Evolutionary conservation across 2,329 filamentous ascomycete species (phyloP).

Genomic region (Claviceps spartinae): DNA sequence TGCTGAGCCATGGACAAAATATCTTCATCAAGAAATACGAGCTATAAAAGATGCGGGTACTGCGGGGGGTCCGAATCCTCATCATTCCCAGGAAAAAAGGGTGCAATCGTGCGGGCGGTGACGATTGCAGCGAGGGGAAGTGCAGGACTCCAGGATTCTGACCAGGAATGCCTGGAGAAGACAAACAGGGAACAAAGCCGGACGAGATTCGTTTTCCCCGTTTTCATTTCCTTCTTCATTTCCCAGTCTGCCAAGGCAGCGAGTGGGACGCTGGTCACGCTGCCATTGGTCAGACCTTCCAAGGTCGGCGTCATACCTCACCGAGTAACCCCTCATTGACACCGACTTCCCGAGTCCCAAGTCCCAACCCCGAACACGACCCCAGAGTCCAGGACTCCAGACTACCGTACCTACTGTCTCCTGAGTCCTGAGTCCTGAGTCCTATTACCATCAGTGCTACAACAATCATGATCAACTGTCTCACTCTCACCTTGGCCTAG

Average conservation of each 20-base stretch:
- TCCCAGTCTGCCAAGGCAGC: not conserved
- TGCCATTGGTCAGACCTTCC: not conserved
- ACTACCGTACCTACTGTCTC: not conserved
- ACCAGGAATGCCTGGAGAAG: too few species aligned
- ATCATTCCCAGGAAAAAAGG: too few species aligned
- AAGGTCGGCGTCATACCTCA: not conserved
- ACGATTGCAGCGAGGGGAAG: too few species aligned
- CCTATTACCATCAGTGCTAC: slow-evolving; percentile 2
- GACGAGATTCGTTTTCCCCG: not conserved
- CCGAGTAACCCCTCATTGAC: not conserved
- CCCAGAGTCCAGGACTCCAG: not conserved
- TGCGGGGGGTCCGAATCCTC: too few species aligned
- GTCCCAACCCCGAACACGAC: not conserved
- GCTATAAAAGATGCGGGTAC: too few species aligned
- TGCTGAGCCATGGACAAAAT: too few species aligned
- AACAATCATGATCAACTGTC: not conserved
- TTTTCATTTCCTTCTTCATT: not conserved
- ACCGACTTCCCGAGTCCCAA: not conserved
- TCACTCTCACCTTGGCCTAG: not conserved
- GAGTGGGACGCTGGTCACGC: not conserved
- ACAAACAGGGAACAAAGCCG: too few species aligned
- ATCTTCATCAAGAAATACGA: too few species aligned
- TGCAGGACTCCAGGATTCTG: too few species aligned
- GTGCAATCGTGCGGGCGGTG: too few species aligned
- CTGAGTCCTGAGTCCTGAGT: not conserved